Conservation (phyloP, 495 filamentous ascomycete species). For the Cercophora newfieldiana region DNA sequence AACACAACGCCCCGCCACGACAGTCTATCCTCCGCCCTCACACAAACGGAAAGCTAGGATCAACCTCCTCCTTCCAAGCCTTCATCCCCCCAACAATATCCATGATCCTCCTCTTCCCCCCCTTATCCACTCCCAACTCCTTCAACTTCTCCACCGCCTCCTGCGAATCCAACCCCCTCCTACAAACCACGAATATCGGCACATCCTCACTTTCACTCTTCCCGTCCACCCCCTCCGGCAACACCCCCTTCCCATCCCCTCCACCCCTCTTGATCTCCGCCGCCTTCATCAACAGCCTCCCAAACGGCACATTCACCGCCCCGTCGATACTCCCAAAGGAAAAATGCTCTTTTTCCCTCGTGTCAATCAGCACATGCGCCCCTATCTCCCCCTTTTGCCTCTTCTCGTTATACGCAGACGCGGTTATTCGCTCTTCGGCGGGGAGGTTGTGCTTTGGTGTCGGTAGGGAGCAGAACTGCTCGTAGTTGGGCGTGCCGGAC, state of each 20-base stretch:
- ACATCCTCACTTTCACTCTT: constrained; percentile 31
- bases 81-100: constrained; percentile 81
- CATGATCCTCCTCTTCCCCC: constrained; percentile 60
- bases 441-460: constrained; percentile 33
- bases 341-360: constrained; percentile 80
- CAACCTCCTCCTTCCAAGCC: constrained; percentile 81
- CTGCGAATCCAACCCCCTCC: constrained; percentile 88
- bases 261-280: constrained; percentile 25
- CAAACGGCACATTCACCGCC: constrained; percentile 78
- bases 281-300: constrained; percentile 47
- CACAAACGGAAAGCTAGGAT: constrained; percentile 65
- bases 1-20: too few relatives aligned
- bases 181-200: constrained; percentile 76
- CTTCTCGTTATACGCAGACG: constrained; percentile 50
- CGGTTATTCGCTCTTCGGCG: constrained; percentile 63
- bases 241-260: not conserved
- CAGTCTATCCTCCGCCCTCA: constrained; percentile 25
- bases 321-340: constrained; percentile 72
- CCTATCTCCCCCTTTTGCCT: constrained; percentile 27
- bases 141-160: constrained; percentile 69
- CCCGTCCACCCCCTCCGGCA: constrained; percentile 3
- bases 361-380: constrained; percentile 69
- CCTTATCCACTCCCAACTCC: constrained; percentile 59
- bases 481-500: constrained; percentile 70
- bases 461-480: constrained; percentile 68